Conservation (phyloP, 306 rosid species). For the Prunus armeniaca region DNA sequence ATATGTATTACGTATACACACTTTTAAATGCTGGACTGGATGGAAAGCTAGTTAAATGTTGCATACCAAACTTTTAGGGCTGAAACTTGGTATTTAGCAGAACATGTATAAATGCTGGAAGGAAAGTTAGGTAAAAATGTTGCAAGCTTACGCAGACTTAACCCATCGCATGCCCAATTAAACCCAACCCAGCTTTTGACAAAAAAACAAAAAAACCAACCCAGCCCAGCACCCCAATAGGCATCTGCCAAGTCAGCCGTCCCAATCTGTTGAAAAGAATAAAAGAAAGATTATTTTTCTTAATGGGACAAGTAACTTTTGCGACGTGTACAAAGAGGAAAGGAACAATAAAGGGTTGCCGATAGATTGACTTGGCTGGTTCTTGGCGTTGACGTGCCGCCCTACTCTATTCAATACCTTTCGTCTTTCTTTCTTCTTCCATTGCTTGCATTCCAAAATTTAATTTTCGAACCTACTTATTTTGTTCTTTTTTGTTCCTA, state of each 20-base stretch:
- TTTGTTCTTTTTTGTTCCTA: background rate
- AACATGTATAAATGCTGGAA: background rate
- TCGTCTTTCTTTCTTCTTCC: conserved; percentile 27
- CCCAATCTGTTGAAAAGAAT: background rate
- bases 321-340: conserved; percentile 7
- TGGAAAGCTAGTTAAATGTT: too few relatives aligned
- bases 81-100: background rate
- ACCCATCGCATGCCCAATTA: background rate
- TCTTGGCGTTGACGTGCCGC: conserved; percentile 38
- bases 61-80: background rate
- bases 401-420: conserved; percentile 45
- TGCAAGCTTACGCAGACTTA: background rate
- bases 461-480: background rate
- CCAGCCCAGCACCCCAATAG: background rate
- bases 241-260: background rate
- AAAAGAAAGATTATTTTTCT: background rate
- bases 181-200: background rate
- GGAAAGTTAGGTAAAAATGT: background rate
- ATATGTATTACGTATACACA: too few relatives aligned
- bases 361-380: background rate
- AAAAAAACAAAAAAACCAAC: background rate
- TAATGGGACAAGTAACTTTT: background rate
- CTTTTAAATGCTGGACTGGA: too few relatives aligned
- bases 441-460: background rate
- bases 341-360: background rate